Base-by-base conservation (phyloP, 768 basidiomycete genomes). In the Heimioporus sp. region DNA sequence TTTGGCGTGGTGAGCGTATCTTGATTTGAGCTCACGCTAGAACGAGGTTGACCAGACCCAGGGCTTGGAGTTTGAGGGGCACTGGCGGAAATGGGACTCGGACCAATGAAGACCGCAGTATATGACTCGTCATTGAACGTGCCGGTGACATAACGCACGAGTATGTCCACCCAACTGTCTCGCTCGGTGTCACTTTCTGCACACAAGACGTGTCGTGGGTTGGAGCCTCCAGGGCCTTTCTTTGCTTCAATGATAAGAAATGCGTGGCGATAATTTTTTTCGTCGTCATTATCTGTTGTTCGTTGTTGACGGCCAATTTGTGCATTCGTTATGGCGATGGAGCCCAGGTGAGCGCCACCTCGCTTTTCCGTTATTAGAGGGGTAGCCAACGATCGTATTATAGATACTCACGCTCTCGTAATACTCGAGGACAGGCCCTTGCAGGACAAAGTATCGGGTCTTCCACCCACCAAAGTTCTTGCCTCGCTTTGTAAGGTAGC, bases 381-480 rank as follows among this genome's bases (percentile, higher is more conserved):
- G 42, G 56, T 56, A 17, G 51, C 39, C 31, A 28, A 20, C 10
- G 17, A 38, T 56, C 43, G 44, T 19, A 40, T 44, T 44, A 46
- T 34, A 31, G 30, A 53, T n/a, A 82, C 93, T 74, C 71, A 98
- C 96, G 62, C 83, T 86, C 72, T 98, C 97, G 62, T 90, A 99
- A 70, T 98, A 99, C 64, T 96, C 92, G 46, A 98, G 77, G 2
- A 88, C 80, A 4, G 92, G 86, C 0, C 95, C 93, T 68, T 92
- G 87, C 21, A 98, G 76, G 9, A 98, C 92, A 62, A 98, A 98
- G 70, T 86, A 99, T 39, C 97, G 80, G 21, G 92, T 92, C 66
- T 96, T 95, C 96, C 92, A 95, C 2, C 96, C 94, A 41, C 97
- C 97, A 71, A 98, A 98, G 64, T 92, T 97, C 75, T 98, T 93